These are phyloP conservation scores for Calophaca sinica DNA, from an alignment of 306 rosid species.

Conservation along the genomic window DNA sequence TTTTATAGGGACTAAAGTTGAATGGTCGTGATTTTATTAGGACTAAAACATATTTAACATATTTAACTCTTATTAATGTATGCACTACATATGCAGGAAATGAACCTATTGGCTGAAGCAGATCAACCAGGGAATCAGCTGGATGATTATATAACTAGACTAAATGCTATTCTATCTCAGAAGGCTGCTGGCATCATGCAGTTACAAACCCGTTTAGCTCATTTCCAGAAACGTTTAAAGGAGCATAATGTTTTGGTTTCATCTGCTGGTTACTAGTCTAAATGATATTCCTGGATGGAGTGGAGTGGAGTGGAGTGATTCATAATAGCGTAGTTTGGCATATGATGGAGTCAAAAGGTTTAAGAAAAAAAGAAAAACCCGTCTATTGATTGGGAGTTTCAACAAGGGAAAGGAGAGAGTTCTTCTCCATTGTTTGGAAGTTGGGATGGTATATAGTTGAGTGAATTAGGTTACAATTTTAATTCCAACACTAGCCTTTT, in stretches of 20 bases:
- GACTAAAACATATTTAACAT: not conserved
- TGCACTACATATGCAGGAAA: constrained; percentile 66
- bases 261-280: constrained; percentile 62
- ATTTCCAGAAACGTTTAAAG: constrained; percentile 86
- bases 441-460: not conserved
- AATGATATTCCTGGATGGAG: constrained; percentile 24
- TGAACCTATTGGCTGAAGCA: constrained; percentile 92
- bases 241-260: constrained; percentile 82
- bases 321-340: not conserved
- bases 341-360: not conserved
- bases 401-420: too few species aligned
- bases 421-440: constrained; percentile 1
- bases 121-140: constrained; percentile 92
- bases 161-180: constrained; percentile 83
- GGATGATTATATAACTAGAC: constrained; percentile 68
- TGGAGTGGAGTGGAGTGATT: constrained; percentile 3
- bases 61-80: not conserved
- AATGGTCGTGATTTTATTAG: too few species aligned
- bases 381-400: not conserved
- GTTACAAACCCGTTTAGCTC: constrained; percentile 80
- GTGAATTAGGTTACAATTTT: constrained; percentile 14
- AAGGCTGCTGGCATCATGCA: constrained; percentile 87
- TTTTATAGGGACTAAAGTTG: too few species aligned
- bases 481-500: not conserved
- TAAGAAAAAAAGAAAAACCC: too few species aligned